A percentile compares a stretch with the other conserved stretches of the same genome.
phyloP scores from a whole-genome alignment of 164 flowering plant genomes.

The Chimonanthus praecox region DNA sequence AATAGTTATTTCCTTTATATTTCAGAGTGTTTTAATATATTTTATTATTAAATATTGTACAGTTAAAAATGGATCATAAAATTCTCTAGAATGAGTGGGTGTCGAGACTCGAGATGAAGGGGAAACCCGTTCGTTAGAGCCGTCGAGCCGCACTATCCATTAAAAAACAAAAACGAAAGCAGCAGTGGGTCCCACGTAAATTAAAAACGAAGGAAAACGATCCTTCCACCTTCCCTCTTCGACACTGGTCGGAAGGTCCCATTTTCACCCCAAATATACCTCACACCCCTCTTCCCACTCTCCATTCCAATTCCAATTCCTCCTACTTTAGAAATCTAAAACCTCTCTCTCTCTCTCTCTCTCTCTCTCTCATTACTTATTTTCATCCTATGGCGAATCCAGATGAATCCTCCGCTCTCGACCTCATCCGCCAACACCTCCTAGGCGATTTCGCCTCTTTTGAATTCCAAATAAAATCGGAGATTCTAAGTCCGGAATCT shows the following conservation, averaged over 20 bases:
- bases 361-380: not conserved
- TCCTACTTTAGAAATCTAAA: not conserved
- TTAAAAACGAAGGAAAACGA: not conserved
- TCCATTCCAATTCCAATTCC: not conserved
- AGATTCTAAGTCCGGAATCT: not conserved
- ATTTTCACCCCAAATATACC: not conserved
- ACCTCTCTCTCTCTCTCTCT: too few relatives aligned
- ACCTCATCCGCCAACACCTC: slow-evolving; percentile 29
- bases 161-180: not conserved
- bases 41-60: too few relatives aligned
- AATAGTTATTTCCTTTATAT: too few relatives aligned
- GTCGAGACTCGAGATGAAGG: too few relatives aligned
- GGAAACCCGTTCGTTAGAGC: not conserved
- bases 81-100: too few relatives aligned
- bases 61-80: too few relatives aligned
- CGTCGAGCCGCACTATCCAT: not conserved
- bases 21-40: too few relatives aligned
- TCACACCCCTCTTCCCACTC: not conserved
- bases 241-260: not conserved
- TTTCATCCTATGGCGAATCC: slow-evolving; percentile 23
- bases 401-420: slow-evolving; percentile 26
- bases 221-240: not conserved
- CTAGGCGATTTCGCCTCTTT: slow-evolving; percentile 23
- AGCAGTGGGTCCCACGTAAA: too few relatives aligned
- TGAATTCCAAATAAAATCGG: slow-evolving; percentile 9